phyloP scores from a whole-genome alignment of 164 flowering plant species.

The Malania oleifera region DNA sequence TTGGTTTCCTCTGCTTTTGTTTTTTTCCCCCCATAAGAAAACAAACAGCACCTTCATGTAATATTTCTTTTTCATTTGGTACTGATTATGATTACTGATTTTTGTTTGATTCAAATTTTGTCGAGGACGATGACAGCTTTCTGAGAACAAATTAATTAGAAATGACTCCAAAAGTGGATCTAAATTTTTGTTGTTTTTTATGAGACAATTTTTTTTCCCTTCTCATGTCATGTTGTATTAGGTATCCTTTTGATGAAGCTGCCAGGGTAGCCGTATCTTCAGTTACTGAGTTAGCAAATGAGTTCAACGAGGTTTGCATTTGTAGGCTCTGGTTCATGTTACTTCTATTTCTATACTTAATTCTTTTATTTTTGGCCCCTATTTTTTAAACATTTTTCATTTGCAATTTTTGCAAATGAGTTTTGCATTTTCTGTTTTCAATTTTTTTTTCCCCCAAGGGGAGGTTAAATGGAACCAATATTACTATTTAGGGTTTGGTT shows the following conservation, averaged over 20 bases:
- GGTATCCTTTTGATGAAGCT: conserved; percentile 89
- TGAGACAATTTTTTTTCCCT: background rate
- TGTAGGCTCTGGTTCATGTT: background rate
- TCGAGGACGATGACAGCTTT: background rate
- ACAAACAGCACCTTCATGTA: background rate
- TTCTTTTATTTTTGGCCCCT: too few species aligned
- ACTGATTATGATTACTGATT: background rate
- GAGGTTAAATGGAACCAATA: too few species aligned
- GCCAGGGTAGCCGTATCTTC: conserved; percentile 72
- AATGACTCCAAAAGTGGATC: background rate
- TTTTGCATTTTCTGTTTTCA: too few species aligned
- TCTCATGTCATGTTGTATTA: conserved; percentile 22
- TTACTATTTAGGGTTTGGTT: too few species aligned
- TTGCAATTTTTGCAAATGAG: too few species aligned
- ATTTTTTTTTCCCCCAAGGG: too few species aligned
- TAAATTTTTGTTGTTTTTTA: background rate
- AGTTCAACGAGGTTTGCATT: conserved; percentile 67
- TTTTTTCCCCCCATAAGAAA: too few species aligned
- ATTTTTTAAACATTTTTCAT: background rate
- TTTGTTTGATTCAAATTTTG: too few species aligned
- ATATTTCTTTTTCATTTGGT: background rate
- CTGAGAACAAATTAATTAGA: background rate
- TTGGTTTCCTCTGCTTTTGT: too few species aligned
- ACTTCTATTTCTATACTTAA: too few species aligned
- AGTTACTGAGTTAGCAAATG: conserved; percentile 47